phyloP scores from a whole-genome alignment of 2,329 filamentous ascomycete genomes.

The Xylariaceae sp. region DNA sequence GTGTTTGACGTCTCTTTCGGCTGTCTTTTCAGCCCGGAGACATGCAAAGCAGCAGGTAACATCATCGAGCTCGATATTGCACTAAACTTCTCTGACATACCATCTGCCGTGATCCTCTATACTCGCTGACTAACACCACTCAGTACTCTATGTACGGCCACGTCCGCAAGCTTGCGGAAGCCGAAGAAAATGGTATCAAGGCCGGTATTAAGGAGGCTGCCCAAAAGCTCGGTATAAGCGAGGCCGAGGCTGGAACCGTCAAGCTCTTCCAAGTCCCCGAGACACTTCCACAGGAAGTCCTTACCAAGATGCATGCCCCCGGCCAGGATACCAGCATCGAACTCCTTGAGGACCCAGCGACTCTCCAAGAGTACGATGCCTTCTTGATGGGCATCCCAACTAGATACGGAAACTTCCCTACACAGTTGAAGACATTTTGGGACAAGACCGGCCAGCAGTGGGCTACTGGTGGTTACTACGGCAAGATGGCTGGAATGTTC shows the following conservation, averaged over 20 bases:
- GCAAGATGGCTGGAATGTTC: constrained; percentile 91
- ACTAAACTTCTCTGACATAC: not conserved
- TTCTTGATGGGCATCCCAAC: constrained; percentile 95
- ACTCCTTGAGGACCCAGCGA: constrained; percentile 52
- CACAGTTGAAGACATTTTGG: constrained; percentile 93
- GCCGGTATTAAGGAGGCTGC: constrained; percentile 85
- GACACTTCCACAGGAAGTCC: constrained; percentile 79
- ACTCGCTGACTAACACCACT: not conserved
- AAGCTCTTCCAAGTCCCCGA: constrained; percentile 86
- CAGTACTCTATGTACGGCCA: constrained; percentile 96
- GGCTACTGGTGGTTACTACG: constrained; percentile 69
- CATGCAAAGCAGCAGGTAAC: not conserved
- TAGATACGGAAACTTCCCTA: constrained; percentile 94
- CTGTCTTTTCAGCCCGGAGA: too few species aligned
- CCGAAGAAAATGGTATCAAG: constrained; percentile 88
- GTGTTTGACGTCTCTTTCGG: too few species aligned
- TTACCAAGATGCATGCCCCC: constrained; percentile 87
- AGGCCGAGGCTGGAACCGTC: constrained; percentile 50
- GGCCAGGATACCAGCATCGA: constrained; percentile 66
- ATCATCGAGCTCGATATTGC: not conserved
- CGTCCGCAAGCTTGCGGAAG: constrained; percentile 76
- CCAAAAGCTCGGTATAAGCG: not conserved
- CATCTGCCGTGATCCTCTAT: not conserved
- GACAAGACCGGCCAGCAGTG: constrained; percentile 86
- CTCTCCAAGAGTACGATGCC: constrained; percentile 74